Evolutionary conservation across 306 rosid species (phyloP), one percentile per base, ranked within the genome.

Genomic region (Lagenaria siceraria): DNA sequence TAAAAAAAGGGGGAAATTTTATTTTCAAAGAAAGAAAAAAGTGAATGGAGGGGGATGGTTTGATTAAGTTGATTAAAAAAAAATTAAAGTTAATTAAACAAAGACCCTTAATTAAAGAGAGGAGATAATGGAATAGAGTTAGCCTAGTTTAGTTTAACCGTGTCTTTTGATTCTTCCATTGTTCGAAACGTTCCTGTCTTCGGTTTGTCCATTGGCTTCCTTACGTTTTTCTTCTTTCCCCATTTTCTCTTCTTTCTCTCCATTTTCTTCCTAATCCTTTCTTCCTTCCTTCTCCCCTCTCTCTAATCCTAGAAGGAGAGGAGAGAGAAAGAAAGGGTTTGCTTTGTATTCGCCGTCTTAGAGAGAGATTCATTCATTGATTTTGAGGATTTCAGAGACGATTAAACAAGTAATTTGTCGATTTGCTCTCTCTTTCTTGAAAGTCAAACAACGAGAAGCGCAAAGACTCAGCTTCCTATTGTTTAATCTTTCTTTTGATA

Each of bases 251-350:
- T 10, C 33, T 4, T 10, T 10, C 33, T 4, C 5, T 24, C 25
- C 8, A 9, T 35, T 5, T 18, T 65, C 18, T n/a, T 51, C 21
- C 55, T 51, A 46, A 46, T 6, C 55, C n/a, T 17, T 51, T 15
- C 51, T 10, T 21, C 27, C 69, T 8, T 31, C 21, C 69, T 31
- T 36, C 21, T 31, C 76, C 35, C 25, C 74, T 66, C 74, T 66
- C 74, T 66, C 74, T 38, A 5, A 51, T 59, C 49, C 42, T 72
- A 27, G 60, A 72, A 72, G 42, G 76, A 72, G 76, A 72, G 59
- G 76, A 71, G 76, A 71, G 76, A 48, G 76, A 71, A 25, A 43
- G 22, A 42, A 43, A 22, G 56, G 60, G 75, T 29, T 66, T 51
- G 55, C 75, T 13, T 43, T 69, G 17, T 49, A 22, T 73, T 15